phyloP scores from a whole-genome alignment of 208 protist species.

The Trypanosoma grayi region DNA sequence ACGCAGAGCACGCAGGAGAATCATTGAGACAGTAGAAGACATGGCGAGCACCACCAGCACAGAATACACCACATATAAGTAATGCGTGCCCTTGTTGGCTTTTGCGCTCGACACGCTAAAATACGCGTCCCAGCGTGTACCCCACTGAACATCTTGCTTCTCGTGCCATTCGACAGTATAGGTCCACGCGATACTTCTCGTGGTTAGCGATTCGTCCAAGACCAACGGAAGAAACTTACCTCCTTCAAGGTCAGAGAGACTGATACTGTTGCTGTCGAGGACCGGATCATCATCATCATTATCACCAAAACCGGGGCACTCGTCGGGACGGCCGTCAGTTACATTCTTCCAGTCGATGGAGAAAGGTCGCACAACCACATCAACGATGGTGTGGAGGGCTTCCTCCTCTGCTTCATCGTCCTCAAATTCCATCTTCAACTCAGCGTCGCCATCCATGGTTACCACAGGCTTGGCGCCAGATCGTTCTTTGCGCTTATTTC shows the following conservation, averaged over 20 bases:
- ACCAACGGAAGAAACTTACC: constrained; percentile 1
- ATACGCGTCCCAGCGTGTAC: constrained; percentile 91
- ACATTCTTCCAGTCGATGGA: constrained; percentile 21
- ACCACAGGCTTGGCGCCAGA: too few species aligned
- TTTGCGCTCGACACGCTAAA: constrained; percentile 49
- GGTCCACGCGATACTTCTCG: constrained; percentile 23
- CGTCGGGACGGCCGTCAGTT: not conserved
- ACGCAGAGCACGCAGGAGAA: constrained; percentile 90
- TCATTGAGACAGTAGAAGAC: too few species aligned
- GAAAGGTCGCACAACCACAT: constrained; percentile 15
- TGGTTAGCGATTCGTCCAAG: constrained; percentile 1
- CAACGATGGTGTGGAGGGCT: constrained; percentile 24
- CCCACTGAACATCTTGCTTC: constrained; percentile 61
- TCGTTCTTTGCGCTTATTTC: too few species aligned
- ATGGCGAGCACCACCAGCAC: constrained; percentile 92
- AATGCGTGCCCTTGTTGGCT: constrained; percentile 62
- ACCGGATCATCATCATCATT: constrained; percentile 1
- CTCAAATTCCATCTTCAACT: too few species aligned
- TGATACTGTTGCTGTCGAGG: not conserved
- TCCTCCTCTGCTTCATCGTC: not conserved
- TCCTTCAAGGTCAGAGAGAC: not conserved
- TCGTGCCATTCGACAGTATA: constrained; percentile 43
- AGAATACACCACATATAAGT: constrained; percentile 93
- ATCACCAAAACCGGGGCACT: not conserved
- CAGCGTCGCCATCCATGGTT: too few species aligned